phyloP scores from a whole-genome alignment of 805 yeast species.

The Yamadazyma tumulicola region DNA sequence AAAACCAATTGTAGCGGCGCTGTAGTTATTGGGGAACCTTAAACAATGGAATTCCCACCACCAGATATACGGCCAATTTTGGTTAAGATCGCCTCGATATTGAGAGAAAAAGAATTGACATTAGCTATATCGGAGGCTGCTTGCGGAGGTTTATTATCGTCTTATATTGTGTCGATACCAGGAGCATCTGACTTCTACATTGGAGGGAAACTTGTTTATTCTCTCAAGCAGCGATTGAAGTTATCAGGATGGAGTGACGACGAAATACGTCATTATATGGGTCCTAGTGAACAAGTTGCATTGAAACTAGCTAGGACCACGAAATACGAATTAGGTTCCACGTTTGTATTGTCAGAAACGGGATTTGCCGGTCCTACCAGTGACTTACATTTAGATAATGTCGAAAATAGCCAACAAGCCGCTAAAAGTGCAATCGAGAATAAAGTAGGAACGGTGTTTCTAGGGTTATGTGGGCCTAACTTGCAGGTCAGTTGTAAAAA shows the following conservation, averaged over 20 bases:
- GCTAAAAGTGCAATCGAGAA: conserved; percentile 7
- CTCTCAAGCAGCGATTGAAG: conserved; percentile 68
- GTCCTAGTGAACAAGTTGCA: conserved; percentile 77
- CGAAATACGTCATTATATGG: conserved; percentile 71
- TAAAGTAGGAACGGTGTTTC: conserved; percentile 61
- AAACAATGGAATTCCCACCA: conserved; percentile 54
- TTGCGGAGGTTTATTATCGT: conserved; percentile 82
- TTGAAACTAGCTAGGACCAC: conserved; percentile 73
- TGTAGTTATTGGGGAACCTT: background rate
- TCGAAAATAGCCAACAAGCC: background rate
- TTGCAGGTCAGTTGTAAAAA: conserved; percentile 48
- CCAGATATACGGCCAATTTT: conserved; percentile 49
- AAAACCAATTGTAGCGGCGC: conserved; percentile 1
- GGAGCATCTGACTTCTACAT: conserved; percentile 83
- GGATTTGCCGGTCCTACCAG: conserved; percentile 82
- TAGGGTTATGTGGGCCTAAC: conserved; percentile 67
- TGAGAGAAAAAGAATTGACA: conserved; percentile 55
- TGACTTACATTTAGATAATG: conserved; percentile 33
- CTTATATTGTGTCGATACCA: conserved; percentile 76
- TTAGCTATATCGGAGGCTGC: conserved; percentile 84
- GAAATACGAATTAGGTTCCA: conserved; percentile 75
- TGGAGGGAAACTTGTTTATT: conserved; percentile 80
- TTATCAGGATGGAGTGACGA: conserved; percentile 74
- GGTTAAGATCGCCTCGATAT: conserved; percentile 51
- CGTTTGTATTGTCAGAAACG: conserved; percentile 78